Base-by-base conservation (phyloP, 2,329 filamentous ascomycete species). In the Exutisphaerella laricina region DNA sequence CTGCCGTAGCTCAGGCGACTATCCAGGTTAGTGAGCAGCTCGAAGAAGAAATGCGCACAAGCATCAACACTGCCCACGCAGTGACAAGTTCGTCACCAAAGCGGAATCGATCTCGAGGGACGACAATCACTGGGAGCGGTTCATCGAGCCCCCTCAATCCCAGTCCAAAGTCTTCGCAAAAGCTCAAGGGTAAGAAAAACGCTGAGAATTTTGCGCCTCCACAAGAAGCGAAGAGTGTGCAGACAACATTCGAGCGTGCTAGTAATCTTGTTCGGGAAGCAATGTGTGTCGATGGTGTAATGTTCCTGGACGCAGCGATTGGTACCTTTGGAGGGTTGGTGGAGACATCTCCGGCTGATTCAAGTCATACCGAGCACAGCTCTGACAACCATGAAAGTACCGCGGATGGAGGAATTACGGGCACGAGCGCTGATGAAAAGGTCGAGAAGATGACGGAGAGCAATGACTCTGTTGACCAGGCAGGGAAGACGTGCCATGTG, bases 261-360 rank as follows among this genome's bases (percentile, higher is more conserved):
- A 70, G 72, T 0, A 66, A 69, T 21, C 50, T 76, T 0, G 59
- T 77, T 3, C 65, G 67, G 1, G 66, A 74, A 43, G 70, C 71
- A n/a, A 58, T 76, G 14, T 60, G 61, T 6, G 67, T 71, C 3
- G 71, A 73, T n/a, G 72, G 71, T 2, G 70, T 74, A 9, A 56
- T 68, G 2, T 70, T 70, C 41, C 45, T 71, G 13, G 68, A 70
- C 46, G 63, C 57, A 1, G 50, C 55, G 1, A 43, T 60, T 3
- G 50, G 54, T 2, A 60, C 49, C 1, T 60, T 57, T 16, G 59
- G 56, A 4, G 58, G 58, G 2, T 39, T 53, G 3, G 41, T 53
- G 6, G 52, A 55, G 20, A 48, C 44, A 20, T 34, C 29, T 26
- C 30, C 30, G 12, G 46, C 43, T 2, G 45, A 48, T 16, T 49